Evolutionary conservation across 768 basidiomycete genomes (phyloP).

Genomic region (Calocybe cyanea): DNA sequence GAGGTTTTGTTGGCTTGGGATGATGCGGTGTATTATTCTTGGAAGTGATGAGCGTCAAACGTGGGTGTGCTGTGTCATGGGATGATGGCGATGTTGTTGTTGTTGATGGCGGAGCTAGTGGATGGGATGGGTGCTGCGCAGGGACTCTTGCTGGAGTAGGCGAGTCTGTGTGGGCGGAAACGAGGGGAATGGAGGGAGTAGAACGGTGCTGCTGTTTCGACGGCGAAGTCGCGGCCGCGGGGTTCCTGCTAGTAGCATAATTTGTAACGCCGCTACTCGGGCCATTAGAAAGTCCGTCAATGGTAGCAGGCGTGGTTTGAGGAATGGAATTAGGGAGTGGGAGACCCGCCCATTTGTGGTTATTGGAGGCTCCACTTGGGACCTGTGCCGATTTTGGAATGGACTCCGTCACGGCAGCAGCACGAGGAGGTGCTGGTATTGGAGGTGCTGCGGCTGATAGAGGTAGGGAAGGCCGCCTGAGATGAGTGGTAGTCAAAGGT

Average conservation of each 20-base stretch:
- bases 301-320: background rate
- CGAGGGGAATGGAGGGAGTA: background rate
- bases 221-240: background rate
- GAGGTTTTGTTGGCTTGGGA: slow-evolving; percentile 3
- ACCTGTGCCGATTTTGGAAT: background rate
- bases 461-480: slow-evolving; percentile 2
- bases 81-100: background rate
- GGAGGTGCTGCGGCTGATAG: background rate
- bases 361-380: background rate
- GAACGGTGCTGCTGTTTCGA: background rate
- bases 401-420: background rate
- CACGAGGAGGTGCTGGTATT: background rate
- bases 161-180: background rate
- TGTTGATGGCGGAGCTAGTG: background rate
- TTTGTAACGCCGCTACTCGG: background rate
- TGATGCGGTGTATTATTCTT: background rate
- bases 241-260: background rate
- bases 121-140: background rate
- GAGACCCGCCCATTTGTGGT: background rate
- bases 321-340: background rate
- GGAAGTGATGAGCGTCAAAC: slow-evolving; percentile 2
- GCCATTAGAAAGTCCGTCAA: background rate
- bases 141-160: background rate
- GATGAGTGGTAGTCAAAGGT: slow-evolving; percentile 9
- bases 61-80: background rate